phyloP scores from a whole-genome alignment of 768 basidiomycete genomes.

The Dictyophora rubrovolvata region DNA sequence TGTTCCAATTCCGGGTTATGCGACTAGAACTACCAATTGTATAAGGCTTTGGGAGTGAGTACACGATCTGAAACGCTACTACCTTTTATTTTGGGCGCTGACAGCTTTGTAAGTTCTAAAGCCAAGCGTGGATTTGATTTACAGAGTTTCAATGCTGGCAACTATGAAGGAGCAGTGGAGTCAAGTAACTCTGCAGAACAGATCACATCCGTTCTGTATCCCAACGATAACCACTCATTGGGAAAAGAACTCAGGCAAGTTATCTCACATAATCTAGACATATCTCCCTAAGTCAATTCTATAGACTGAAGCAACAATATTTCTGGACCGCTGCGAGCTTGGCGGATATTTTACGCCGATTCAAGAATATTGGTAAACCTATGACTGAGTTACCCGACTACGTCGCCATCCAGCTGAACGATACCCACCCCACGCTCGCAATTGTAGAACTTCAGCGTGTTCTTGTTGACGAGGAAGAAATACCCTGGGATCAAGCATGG shows the following conservation, averaged over 20 bases:
- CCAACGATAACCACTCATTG: slow-evolving; percentile 78
- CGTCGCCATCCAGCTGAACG: slow-evolving; percentile 92
- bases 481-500: slow-evolving; percentile 82
- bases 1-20: slow-evolving; percentile 82
- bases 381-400: slow-evolving; percentile 76
- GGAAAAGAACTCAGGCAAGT: slow-evolving; percentile 55
- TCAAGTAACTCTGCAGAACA: slow-evolving; percentile 84
- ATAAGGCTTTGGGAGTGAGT: slow-evolving; percentile 37
- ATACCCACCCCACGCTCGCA: slow-evolving; percentile 91
- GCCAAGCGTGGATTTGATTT: slow-evolving; percentile 88
- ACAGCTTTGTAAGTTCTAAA: slow-evolving; percentile 27
- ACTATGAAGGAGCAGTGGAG: slow-evolving; percentile 85
- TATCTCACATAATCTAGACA: slow-evolving; percentile 17
- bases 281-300: slow-evolving; percentile 15
- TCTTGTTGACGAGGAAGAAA: slow-evolving; percentile 83
- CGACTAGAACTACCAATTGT: slow-evolving; percentile 83
- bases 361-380: slow-evolving; percentile 79
- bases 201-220: slow-evolving; percentile 92
- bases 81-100: background rate
- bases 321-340: slow-evolving; percentile 89
- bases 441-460: slow-evolving; percentile 94
- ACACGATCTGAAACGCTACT: slow-evolving; percentile 2
- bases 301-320: slow-evolving; percentile 90
- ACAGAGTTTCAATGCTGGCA: slow-evolving; percentile 92
- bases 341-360: slow-evolving; percentile 83